Base-by-base conservation (phyloP, 768 basidiomycete genomes). In the Pulveroboletus sp. region DNA sequence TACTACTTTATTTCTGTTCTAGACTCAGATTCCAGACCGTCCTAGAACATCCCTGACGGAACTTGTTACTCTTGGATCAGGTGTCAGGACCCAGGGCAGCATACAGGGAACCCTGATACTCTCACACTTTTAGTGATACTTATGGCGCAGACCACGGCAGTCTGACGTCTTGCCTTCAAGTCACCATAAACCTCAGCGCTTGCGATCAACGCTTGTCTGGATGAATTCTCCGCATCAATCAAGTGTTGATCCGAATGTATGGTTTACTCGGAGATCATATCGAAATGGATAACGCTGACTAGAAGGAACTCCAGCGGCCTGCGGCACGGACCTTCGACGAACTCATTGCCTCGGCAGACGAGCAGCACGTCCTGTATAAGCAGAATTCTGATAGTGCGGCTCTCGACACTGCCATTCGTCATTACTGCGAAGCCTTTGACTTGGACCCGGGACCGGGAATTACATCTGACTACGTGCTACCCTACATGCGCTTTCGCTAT, bases 251-350 rank as follows among this genome's bases (percentile, higher is more conserved):
- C 12, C 36, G 27, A 31, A 24, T n/a, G 54, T 55, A 46, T 23
- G 36, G 17, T 35, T 14, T 20, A 36, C 5, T 38, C 27, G 8
- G 6, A n/a, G 8, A 16, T 21, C 6, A 8, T 5, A 2, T 31
- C 25, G 13, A 9, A 36, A 43, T 34, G 23, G 14, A 23, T 10
- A 11, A 20, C 1, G 11, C 45, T 50, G 11, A 55, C 38, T 6
- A 35, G 19, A 16, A 3, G 5, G 23, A 5, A 38, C 16, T 17
- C 27, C 27, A 52, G 53, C 27, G 2, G 8, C 16, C 49, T 31
- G 32, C 13, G 12, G 45, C 38, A 7, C 76, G 72, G 52, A 72
- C 27, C 3, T 59, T 59, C 16, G 45, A 50, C n/a, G 48, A 43
- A 6, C 38, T 55, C 14, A 45, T 59, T 9, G 35, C 23, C 32